Base-by-base conservation (phyloP, 257 asterid species). In the Penstemon barbatus region DNA sequence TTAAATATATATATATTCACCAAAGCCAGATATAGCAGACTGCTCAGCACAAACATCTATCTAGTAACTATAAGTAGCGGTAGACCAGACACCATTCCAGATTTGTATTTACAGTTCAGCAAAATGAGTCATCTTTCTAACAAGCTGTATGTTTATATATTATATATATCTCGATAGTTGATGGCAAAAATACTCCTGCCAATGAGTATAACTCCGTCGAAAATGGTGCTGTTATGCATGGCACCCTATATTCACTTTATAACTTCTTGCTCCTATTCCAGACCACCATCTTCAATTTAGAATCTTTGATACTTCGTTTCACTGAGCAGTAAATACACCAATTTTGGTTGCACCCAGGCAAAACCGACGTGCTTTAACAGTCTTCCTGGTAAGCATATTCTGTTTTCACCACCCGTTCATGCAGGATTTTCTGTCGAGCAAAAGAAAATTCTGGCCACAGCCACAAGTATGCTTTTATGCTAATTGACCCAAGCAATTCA, bases 51-150 rank as follows among this genome's bases (percentile, higher is more conserved):
- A 67, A 76, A 15, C 18, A 15, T 66, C 66, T 41, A 69, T 46
- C 40, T 46, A 69, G 66, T 69, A 79, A 60, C 73, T 77, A 70
- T 48, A 36, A 58, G 75, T 65, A 62, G 87, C 81, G 69, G 74
- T 50, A 1, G 33, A 74, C 83, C n/a, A 10, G n/a, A 86, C 79
- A 73, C 82, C 75, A 77, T 73, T 63, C 67, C 70, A 69, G 78
- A 78, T 79, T 70, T 67, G 82, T 77, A 85, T 89, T 78, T 79
- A 89, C 89, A 87, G 81, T 80, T 81, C 78, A 74, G 75, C 84
- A 72, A 75, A 77, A 64, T 72, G 69, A 80, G 81, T 73, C 69
- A 59, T 68, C 82, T 74, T 60, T 77, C 74, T 38, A 66, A 56
- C 49, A 59, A 80, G 78, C 76, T 71, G 33, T 25, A 25, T 15